phyloP scores from a whole-genome alignment of 495 filamentous ascomycete species.

The Amphirosellinia nigrospora region DNA sequence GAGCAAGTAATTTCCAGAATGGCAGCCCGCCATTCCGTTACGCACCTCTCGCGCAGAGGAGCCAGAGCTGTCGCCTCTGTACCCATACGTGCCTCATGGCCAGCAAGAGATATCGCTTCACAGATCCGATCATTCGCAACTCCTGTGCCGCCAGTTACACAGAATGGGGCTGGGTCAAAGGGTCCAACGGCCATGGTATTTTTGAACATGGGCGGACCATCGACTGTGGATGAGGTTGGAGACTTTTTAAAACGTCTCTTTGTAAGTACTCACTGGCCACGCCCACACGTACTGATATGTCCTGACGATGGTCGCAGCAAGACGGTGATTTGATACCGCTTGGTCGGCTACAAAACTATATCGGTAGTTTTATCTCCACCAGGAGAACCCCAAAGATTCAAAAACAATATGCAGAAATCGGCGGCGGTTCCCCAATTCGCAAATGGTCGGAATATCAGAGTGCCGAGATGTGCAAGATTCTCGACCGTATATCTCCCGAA shows the following conservation, averaged over 20 bases:
- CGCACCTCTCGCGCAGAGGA: constrained; percentile 50
- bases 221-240: constrained; percentile 83
- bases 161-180: constrained; percentile 58
- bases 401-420: constrained; percentile 93
- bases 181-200: constrained; percentile 95
- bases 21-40: constrained; percentile 54
- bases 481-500: constrained; percentile 87
- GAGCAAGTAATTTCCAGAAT: constrained; percentile 40
- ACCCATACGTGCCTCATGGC: constrained; percentile 33
- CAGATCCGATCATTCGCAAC: constrained; percentile 66
- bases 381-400: constrained; percentile 94
- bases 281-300: background rate
- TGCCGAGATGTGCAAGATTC: constrained; percentile 91
- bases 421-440: constrained; percentile 94
- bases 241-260: constrained; percentile 94
- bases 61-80: constrained; percentile 38
- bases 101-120: constrained; percentile 34
- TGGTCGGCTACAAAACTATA: constrained; percentile 86
- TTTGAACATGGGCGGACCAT: constrained; percentile 98
- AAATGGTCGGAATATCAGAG: constrained; percentile 97
- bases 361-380: constrained; percentile 83
- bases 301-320: constrained; percentile 58
- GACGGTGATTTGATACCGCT: constrained; percentile 97
- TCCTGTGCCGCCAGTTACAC: constrained; percentile 74
- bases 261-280: constrained; percentile 55